Base-by-base conservation (phyloP, 352 stramenopile genomes). In the Aphanomyces astaci region DNA sequence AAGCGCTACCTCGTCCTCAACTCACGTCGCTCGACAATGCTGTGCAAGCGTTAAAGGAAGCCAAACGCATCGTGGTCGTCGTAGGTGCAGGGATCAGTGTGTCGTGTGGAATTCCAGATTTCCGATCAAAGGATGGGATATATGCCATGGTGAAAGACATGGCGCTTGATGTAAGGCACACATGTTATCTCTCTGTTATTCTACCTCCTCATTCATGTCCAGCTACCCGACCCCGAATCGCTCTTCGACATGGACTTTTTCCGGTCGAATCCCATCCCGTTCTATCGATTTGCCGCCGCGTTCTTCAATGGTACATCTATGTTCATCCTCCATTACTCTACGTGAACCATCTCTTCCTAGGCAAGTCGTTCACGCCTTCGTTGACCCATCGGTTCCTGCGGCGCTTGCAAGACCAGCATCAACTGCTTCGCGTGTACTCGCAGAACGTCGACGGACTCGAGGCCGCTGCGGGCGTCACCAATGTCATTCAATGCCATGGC, bases 231-330 rank as follows among this genome's bases (percentile, higher is more conserved):
- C 70, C 92, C 96, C 0, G 96, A 99, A 78, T 94, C 94, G 55
- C 75, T 99, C n/a, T 99, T 99, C 81, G 94, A 99, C 77, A 93
- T 98, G 24, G 93, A 98, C 68, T 98, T 96, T 72, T 99, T 99
- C 74, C 75, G 78, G 13, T 77, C 98, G 25, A 86, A 99, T 74
- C 96, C 97, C 24, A 73, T 79, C 57, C 96, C 96, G 17, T 99
- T 99, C 77, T 99, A 97, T 75, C 84, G 94, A 56, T 93, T 99
- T 60, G 95, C 96, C 39, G 89, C 74, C 30, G 84, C 86, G 13
- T 92, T 93, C 82, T 96, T 17, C 30, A 52, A 51, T 25, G 57
- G 48, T 59, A 33, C 22, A 22, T n/a, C 51, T 15, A 59, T 59
- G 2, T 19, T 19, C 19, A n/a, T 60, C 11, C 59, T 63, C 27